Evolutionary conservation across 441 rosid genomes (phyloP).

Genomic region (Syzygium syzygioides): DNA sequence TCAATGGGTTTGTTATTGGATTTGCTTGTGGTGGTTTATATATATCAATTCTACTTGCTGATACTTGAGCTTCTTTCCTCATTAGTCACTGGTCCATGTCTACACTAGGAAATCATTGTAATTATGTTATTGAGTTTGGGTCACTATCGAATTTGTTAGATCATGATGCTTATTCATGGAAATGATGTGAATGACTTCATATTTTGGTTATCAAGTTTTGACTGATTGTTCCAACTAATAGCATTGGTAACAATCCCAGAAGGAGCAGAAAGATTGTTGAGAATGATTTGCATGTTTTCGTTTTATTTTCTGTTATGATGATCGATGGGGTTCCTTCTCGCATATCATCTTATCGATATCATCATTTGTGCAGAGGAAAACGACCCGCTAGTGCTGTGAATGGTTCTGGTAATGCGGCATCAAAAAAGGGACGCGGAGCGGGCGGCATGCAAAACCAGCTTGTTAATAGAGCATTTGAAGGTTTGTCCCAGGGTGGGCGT

Average conservation of each 20-base stretch:
- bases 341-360: neutral
- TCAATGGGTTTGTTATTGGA: neutral
- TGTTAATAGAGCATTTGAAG: constrained; percentile 84
- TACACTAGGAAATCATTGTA: neutral
- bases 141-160: neutral
- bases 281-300: neutral
- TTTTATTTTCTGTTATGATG: neutral
- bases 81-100: neutral
- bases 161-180: neutral
- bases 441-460: constrained; percentile 75
- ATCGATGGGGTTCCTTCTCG: neutral
- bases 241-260: neutral
- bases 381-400: constrained; percentile 56
- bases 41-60: neutral
- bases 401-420: constrained; percentile 44
- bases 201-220: neutral
- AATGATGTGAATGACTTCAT: neutral
- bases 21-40: neutral
- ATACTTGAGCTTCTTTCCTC: neutral
- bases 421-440: constrained; percentile 72
- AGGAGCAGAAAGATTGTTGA: neutral
- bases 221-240: neutral
- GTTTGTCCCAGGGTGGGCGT: constrained; percentile 64
- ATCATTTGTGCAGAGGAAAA: constrained; percentile 49
- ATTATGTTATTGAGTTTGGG: neutral